Conservation (phyloP, 805 yeast genomes). For the Nakazawaea populi region DNA sequence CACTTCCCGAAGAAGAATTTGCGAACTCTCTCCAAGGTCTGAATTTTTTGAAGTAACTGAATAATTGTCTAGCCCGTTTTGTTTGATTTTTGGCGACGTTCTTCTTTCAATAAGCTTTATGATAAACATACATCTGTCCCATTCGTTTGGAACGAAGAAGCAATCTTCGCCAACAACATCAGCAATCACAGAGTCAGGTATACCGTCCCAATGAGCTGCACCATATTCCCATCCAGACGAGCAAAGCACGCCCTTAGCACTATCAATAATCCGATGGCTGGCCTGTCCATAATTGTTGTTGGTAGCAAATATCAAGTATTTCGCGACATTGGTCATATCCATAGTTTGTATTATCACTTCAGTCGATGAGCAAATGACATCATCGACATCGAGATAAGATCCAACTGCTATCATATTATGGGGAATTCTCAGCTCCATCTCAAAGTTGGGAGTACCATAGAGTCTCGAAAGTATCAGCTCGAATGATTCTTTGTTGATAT, state of each 20-base stretch:
- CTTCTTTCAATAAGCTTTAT: constrained; percentile 36
- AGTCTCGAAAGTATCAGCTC: constrained; percentile 40
- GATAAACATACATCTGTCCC: constrained; percentile 47
- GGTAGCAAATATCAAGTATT: constrained; percentile 35
- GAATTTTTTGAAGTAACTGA: background rate
- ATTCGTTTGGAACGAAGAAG: constrained; percentile 48
- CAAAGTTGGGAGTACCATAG: constrained; percentile 35
- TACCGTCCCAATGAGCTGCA: constrained; percentile 37
- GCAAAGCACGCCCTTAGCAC: constrained; percentile 39
- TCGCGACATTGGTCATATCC: constrained; percentile 29
- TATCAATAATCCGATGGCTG: constrained; percentile 37
- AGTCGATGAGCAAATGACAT: constrained; percentile 38
- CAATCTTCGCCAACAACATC: constrained; percentile 43
- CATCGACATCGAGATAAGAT: constrained; percentile 40
- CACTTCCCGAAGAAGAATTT: constrained; percentile 22
- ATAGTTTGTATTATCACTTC: constrained; percentile 30
- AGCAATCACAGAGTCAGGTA: constrained; percentile 36
- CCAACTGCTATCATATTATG: constrained; percentile 42
- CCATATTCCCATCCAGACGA: constrained; percentile 46
- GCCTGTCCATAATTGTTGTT: constrained; percentile 40
- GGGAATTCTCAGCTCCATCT: constrained; percentile 29
- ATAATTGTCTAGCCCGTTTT: background rate
- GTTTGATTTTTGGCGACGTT: constrained; percentile 8
- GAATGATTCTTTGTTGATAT: constrained; percentile 38
- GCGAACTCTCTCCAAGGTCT: background rate